Evolutionary conservation across 139 green algal species (phyloP).

Genomic region (Choricystis sp.): DNA sequence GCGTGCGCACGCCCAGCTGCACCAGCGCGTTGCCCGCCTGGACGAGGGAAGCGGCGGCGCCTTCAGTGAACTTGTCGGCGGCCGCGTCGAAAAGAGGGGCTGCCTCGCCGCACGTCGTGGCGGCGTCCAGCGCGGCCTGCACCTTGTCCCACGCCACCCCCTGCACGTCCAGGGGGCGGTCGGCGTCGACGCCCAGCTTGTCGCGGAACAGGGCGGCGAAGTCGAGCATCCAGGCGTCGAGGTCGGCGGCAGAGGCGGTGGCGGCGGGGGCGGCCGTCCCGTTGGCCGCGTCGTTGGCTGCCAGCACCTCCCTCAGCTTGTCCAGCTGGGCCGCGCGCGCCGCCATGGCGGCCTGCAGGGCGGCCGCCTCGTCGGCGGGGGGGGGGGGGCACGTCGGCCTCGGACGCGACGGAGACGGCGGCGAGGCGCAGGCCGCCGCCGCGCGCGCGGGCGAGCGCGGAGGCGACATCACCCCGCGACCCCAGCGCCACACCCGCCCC

Average conservation of each 20-base stretch:
- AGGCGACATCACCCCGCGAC: background rate
- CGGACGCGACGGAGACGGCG: background rate
- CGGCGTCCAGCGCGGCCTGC: conserved; percentile 32
- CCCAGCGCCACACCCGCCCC: background rate
- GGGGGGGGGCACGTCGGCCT: background rate
- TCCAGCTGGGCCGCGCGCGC: background rate
- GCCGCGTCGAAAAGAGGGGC: conserved; percentile 47
- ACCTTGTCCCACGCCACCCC: conserved; percentile 11
- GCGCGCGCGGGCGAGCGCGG: background rate
- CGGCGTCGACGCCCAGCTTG: conserved; percentile 31
- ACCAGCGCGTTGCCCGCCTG: background rate
- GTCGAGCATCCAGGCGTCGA: conserved; percentile 49
- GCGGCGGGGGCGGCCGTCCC: background rate
- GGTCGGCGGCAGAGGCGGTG: too few species aligned
- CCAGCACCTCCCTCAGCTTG: too few species aligned
- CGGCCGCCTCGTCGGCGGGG: background rate
- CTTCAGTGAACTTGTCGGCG: conserved; percentile 52
- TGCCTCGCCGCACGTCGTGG: conserved; percentile 30
- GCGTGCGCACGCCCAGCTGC: background rate
- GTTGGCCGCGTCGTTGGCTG: background rate
- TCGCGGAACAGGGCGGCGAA: conserved; percentile 64
- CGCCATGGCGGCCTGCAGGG: background rate
- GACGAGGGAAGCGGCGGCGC: conserved; percentile 11
- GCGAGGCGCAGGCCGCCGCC: background rate
- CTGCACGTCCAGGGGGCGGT: conserved; percentile 44